These are phyloP conservation scores for Tribonema minus DNA, from an alignment of 108 stramenopile genomes.

Conservation along the genomic window DNA sequence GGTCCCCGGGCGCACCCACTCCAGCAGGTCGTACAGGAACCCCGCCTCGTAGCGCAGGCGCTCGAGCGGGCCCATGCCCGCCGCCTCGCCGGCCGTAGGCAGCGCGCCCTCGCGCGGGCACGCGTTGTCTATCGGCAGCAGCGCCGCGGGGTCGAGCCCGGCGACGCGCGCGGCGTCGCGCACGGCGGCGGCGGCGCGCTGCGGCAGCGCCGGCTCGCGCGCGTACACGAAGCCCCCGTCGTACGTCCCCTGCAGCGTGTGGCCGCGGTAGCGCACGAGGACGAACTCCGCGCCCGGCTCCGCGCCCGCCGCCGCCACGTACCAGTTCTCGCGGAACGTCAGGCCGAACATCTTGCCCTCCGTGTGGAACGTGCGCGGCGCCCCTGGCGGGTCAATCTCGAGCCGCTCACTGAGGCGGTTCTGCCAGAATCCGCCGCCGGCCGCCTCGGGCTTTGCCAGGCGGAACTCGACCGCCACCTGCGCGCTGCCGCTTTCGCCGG, in stretches of 20 bases:
- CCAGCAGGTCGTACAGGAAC: slow-evolving; percentile 28
- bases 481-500: slow-evolving; percentile 61
- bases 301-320: slow-evolving; percentile 76
- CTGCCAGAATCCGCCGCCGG: slow-evolving; percentile 85
- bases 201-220: slow-evolving; percentile 68
- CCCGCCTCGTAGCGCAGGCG: slow-evolving; percentile 13
- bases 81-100: slow-evolving; percentile 7
- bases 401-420: slow-evolving; percentile 77
- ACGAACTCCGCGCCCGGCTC: slow-evolving; percentile 61
- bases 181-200: slow-evolving; percentile 72
- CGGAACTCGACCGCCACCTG: slow-evolving; percentile 84
- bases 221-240: slow-evolving; percentile 94
- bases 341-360: slow-evolving; percentile 89
- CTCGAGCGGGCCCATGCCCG: slow-evolving; percentile 2
- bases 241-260: slow-evolving; percentile 92
- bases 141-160: slow-evolving; percentile 8
- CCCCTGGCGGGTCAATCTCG: slow-evolving; percentile 59
- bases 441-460: slow-evolving; percentile 74
- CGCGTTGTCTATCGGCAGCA: slow-evolving; percentile 17
- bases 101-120: background rate
- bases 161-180: slow-evolving; percentile 70
- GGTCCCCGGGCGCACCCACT: slow-evolving; percentile 34
- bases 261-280: slow-evolving; percentile 92
- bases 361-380: slow-evolving; percentile 52
- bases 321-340: slow-evolving; percentile 94